Evolutionary conservation across 1,139 yeast species (phyloP), one percentile per base, ranked within the genome.

Genomic region (Blastobotrys indianensis): DNA sequence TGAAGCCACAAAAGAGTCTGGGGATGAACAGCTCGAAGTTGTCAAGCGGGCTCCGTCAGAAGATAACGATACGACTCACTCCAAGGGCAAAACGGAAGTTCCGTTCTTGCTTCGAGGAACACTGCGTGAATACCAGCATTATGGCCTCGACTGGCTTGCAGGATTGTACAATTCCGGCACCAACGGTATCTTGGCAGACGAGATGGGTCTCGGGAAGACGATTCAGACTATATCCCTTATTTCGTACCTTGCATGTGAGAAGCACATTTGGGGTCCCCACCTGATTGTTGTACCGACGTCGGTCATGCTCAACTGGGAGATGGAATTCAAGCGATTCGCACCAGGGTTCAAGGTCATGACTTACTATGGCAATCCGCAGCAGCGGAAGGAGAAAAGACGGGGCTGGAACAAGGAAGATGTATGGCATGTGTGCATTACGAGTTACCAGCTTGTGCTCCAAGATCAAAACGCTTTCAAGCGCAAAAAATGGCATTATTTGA

Each of bases 271-370:
- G 99, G 98, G 98, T 0, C 98, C 98, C 0, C 99, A 94, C 69
- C 70, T 94, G 46, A 90, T 94, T 65, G 80, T 94, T 51, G 99
- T 94, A 3, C 99, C 99, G 2, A 94, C 99, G 0, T 87, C 97
- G 15, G 99, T 94, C n/a, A 82, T 94, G 82, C 78, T 94, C 47
- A 94, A 94, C 63, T 94, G 99, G 99, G 99, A 94, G 64, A 90
- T 92, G 97, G 99, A 94, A 63, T 90, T 94, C 68, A 94, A 92
- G 61, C 80, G 95, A 56, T 94, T 94, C 72, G 97, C 97, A 0
- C 99, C 99, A 0, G 99, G 98, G 0, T 85, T 94, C 65, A 92
- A 94, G 63, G 94, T 94, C 1, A 64, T 94, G 63, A 92, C 98
- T 0, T 94, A 94, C 63, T 94, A 92, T 61, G 99, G 99, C 0